A percentile compares a stretch with the other conserved stretches of the same genome.
Conservation (phyloP, 257 asterid genomes). For the Echites panduratus region DNA sequence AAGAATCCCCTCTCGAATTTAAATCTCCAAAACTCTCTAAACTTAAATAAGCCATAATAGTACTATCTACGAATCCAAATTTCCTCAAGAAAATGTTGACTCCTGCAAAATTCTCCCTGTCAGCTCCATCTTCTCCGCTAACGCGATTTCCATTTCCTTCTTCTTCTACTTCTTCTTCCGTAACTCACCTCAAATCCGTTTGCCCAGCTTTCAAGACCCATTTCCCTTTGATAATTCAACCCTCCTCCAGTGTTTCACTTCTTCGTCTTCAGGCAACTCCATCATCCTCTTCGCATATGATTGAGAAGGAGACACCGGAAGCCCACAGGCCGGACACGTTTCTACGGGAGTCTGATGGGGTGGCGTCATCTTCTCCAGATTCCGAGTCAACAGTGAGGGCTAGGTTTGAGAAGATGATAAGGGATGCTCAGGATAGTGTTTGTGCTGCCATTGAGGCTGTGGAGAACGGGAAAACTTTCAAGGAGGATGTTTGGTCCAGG, state of each 20-base stretch:
- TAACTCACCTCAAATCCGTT: neutral
- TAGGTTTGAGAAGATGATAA: slow-evolving; percentile 88
- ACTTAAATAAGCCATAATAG: neutral
- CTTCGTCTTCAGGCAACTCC: slow-evolving; percentile 8
- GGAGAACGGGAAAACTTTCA: slow-evolving; percentile 66
- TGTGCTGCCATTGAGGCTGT: slow-evolving; percentile 67
- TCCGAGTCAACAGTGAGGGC: slow-evolving; percentile 43
- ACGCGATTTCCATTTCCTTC: slow-evolving; percentile 7
- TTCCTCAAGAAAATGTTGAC: slow-evolving; percentile 13
- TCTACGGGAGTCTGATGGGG: slow-evolving; percentile 52
- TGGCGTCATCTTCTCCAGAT: slow-evolving; percentile 9
- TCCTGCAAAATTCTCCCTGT: slow-evolving; percentile 18
- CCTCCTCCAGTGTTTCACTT: slow-evolving; percentile 2
- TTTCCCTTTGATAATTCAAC: neutral
- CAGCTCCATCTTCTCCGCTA: slow-evolving; percentile 16
- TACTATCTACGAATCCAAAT: neutral
- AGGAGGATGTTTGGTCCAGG: slow-evolving; percentile 94
- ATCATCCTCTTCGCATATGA: slow-evolving; percentile 37
- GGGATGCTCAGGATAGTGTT: slow-evolving; percentile 77
- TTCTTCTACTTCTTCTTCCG: neutral
- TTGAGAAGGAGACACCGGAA: slow-evolving; percentile 61
- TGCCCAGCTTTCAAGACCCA: slow-evolving; percentile 3
- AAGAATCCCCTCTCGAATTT: neutral
- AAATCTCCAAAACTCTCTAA: neutral
- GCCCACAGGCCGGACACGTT: slow-evolving; percentile 56